phyloP scores from a whole-genome alignment of 208 protist species.

The Crithidia sp. region DNA sequence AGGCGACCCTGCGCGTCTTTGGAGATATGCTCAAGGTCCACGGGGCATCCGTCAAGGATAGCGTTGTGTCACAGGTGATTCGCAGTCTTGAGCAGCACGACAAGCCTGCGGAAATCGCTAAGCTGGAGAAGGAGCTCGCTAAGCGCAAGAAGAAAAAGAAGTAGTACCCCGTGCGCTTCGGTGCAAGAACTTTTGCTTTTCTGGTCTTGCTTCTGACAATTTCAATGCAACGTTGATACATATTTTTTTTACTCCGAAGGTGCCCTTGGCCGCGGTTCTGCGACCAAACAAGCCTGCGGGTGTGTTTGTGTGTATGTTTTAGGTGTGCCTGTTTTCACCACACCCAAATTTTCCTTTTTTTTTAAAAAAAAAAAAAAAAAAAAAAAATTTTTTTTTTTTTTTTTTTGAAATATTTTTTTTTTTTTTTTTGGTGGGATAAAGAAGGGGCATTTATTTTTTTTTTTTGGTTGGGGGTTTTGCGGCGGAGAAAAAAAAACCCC shows the following conservation, averaged over 20 bases:
- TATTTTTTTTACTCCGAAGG: background rate
- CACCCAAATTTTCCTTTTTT: no score
- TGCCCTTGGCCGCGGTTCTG: background rate
- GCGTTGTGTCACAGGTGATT: constrained; percentile 77
- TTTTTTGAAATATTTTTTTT: background rate
- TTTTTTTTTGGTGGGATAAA: no score
- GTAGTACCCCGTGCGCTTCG: constrained; percentile 6
- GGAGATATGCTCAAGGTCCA: constrained; percentile 74
- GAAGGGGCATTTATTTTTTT: no score
- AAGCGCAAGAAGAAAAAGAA: constrained; percentile 80
- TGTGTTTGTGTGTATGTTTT: background rate
- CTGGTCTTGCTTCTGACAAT: constrained; percentile 8
- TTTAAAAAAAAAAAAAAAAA: constrained; percentile 1
- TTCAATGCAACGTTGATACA: background rate
- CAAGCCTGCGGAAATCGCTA: constrained; percentile 61
- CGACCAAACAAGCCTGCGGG: no score
- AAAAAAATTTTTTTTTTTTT: constrained; percentile 13
- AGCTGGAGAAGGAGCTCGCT: constrained; percentile 68
- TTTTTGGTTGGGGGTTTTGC: no score
- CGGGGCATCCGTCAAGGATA: constrained; percentile 73
- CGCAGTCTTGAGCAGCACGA: constrained; percentile 75
- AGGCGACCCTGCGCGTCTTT: constrained; percentile 66
- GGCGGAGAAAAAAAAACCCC: no score
- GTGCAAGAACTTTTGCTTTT: background rate
- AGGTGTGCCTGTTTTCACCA: background rate